Conservation (phyloP, 371 early-diverging fungal genomes). For the Mucor velutinosus region DNA sequence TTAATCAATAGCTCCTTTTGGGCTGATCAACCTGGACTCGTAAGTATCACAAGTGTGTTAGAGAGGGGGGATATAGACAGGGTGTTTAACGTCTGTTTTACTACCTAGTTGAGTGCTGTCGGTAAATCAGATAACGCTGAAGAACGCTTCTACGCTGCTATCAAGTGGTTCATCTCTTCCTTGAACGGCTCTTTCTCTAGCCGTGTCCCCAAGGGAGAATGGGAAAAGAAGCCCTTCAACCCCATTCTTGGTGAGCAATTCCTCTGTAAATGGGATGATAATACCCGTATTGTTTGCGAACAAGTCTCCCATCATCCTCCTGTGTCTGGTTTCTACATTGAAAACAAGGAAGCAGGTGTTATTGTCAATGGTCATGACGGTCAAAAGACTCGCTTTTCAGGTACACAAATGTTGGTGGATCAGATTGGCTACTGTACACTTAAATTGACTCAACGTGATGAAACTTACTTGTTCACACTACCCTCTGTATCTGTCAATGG, state of each 20-base stretch:
- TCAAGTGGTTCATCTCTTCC: conserved; percentile 80
- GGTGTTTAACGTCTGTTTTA: not conserved
- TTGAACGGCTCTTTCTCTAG: conserved; percentile 73
- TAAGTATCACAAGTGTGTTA: too few relatives aligned
- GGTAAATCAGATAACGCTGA: conserved; percentile 59
- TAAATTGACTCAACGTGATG: conserved; percentile 56
- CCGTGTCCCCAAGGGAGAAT: conserved; percentile 70
- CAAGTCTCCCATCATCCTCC: conserved; percentile 86
- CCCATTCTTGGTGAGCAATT: conserved; percentile 88
- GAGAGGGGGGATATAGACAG: not conserved
- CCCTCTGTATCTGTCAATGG: conserved; percentile 81
- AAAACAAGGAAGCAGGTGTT: conserved; percentile 72
- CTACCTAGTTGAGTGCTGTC: conserved; percentile 50
- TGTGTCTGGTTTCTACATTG: conserved; percentile 69
- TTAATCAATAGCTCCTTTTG: conserved; percentile 38
- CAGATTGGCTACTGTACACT: conserved; percentile 76
- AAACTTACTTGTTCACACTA: conserved; percentile 74
- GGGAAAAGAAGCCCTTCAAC: conserved; percentile 88
- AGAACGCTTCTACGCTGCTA: conserved; percentile 73
- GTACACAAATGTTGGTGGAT: conserved; percentile 75
- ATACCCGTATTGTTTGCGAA: conserved; percentile 68
- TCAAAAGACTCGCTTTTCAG: conserved; percentile 82
- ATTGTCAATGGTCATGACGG: conserved; percentile 76
- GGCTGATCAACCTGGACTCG: conserved; percentile 51
- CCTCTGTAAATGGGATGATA: conserved; percentile 70